Evolutionary conservation across 2,329 filamentous ascomycete species (phyloP), one percentile per base, ranked within the genome.

Genomic region (Chaetomium sp.): DNA sequence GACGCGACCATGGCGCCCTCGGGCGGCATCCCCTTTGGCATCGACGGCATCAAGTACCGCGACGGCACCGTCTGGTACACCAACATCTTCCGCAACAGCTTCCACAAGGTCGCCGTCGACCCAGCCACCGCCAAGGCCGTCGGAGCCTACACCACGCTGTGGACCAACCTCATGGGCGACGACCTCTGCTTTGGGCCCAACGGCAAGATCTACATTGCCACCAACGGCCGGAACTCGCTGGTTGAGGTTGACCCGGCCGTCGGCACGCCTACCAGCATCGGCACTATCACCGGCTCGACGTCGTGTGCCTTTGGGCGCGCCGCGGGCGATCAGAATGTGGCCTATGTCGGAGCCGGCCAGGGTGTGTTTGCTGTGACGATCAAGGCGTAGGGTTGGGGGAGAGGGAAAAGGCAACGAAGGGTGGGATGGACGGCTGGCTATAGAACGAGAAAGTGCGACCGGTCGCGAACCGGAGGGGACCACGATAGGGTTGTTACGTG

Each of bases 11-110:
- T 75, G 74, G 70, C 70, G 0, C 74, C 74, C 0, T 67, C 70
- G 5, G 73, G 72, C 6, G 65, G 63, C n/a, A 74, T 76, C 33
- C 73, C 72, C 8, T 75, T 76, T 25, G 74, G 74, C 29, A 75
- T 75, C 55, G 74, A 76, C 66, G 75, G 74, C 33, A 72, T 75
- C 62, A 73, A 73, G 62, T 74, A 74, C 67, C 57, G 59, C 27
- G 70, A 74, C 66, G 71, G 72, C 27, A 68, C 66, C 12, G 67
- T 76, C 7, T 76, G 73, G 72, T 76, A 75, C 70, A 76, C 74
- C 50, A 76, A 75, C 67, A 75, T 75, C 62, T 75, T 75, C 69
- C 71, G 71, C 67, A 76, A 77, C 69, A 73, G 70, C 54, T 74
- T 76, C 70, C 72, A 76, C 71, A 74, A 72, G 66, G 62, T 76